Percentiles rank a stretch among this genome's conserved stretches.
phyloP scores from a whole-genome alignment of 2,329 filamentous ascomycete genomes.

The Grosmannia serpens region DNA sequence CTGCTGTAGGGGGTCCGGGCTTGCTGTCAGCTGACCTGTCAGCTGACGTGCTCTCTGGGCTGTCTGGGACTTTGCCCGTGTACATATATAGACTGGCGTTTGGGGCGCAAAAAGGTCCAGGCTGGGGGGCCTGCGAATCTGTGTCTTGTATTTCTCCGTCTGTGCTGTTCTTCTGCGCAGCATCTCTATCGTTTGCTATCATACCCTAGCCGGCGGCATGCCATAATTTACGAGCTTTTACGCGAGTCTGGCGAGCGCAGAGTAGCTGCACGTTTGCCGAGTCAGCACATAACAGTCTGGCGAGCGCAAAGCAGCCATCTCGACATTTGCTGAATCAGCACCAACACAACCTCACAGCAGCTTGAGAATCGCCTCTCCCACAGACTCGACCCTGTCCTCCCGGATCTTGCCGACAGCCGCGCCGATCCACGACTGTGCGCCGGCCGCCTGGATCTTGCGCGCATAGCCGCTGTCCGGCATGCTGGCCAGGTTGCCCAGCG shows the following conservation, averaged over 20 bases:
- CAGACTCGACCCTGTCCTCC: constrained; percentile 33
- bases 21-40: too few species aligned
- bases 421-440: constrained; percentile 23
- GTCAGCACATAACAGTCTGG: too few species aligned
- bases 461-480: constrained; percentile 25
- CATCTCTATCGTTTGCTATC: not conserved
- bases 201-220: not conserved
- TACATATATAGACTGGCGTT: constrained; percentile 4
- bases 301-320: not conserved
- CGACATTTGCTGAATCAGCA: not conserved
- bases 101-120: not conserved
- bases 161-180: not conserved
- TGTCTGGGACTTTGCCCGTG: not conserved
- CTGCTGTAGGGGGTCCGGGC: constrained; percentile 20
- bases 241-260: too few species aligned
- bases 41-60: too few species aligned
- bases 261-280: too few species aligned
- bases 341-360: not conserved
- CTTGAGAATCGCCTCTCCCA: constrained; percentile 5
- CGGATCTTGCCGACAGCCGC: constrained; percentile 29
- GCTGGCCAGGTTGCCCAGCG: constrained; percentile 59
- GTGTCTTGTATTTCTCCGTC: not conserved
- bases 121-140: not conserved
- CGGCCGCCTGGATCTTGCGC: constrained; percentile 7
- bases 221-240: not conserved